A percentile compares a stretch with the other conserved stretches of the same genome.
Conservation (phyloP, 2,329 filamentous ascomycete genomes). For the Botryotinia calthae region DNA sequence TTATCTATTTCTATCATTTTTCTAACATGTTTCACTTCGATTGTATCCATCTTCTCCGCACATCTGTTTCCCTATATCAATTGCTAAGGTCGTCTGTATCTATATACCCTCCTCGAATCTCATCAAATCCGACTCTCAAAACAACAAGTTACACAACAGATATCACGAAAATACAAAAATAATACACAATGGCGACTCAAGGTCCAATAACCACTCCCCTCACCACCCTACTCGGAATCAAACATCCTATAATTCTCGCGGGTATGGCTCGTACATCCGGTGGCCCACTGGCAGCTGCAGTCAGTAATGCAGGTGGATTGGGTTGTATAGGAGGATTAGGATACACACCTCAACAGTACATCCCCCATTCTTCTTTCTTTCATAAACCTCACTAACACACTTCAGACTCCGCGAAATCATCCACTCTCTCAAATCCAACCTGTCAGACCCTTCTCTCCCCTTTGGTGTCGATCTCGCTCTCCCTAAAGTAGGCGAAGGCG, state of each 20-base stretch:
- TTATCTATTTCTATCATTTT: background rate
- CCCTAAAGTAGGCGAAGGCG: conserved; percentile 79
- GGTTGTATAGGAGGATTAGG: conserved; percentile 70
- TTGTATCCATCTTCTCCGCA: background rate
- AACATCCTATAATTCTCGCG: conserved; percentile 86
- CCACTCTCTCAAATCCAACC: conserved; percentile 76
- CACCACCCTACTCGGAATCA: conserved; percentile 74
- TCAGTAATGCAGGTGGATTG: conserved; percentile 73
- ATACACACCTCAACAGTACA: conserved; percentile 58
- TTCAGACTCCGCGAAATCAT: conserved; percentile 68
- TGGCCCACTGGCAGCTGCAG: conserved; percentile 75
- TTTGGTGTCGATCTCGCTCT: conserved; percentile 92
- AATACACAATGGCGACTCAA: conserved; percentile 13
- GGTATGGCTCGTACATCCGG: conserved; percentile 89
- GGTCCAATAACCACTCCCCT: conserved; percentile 68
- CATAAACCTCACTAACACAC: background rate
- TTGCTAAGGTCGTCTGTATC: background rate
- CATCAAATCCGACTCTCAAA: background rate
- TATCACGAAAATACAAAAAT: background rate
- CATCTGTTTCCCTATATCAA: background rate
- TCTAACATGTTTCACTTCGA: background rate
- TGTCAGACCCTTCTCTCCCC: conserved; percentile 65
- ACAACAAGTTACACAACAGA: background rate
- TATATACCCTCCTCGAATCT: background rate
- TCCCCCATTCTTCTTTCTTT: too few relatives aligned